Evolutionary conservation across 2,329 filamentous ascomycete genomes (phyloP).

Genomic region (Colletotrichum sublineola): DNA sequence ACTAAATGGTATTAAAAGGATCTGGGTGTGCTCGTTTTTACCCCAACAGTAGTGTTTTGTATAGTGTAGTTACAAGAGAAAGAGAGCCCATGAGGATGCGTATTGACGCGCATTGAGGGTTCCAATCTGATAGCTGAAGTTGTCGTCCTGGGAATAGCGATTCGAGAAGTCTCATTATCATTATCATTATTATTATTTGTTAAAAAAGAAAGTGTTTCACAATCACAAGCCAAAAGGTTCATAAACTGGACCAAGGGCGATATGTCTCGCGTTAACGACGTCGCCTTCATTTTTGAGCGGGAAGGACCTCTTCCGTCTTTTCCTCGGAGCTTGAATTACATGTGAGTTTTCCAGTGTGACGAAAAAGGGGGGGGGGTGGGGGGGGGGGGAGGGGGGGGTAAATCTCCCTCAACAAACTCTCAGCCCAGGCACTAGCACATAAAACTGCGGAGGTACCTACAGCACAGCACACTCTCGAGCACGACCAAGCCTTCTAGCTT

Average conservation of each 20-base stretch:
- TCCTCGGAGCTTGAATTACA: background rate
- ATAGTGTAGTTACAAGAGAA: background rate
- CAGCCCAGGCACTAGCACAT: background rate
- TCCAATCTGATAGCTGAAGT: background rate
- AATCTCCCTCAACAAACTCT: slow-evolving; percentile 26
- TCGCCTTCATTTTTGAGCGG: background rate
- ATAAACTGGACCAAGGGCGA: background rate
- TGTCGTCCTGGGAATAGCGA: background rate
- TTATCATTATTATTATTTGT: too few species aligned
- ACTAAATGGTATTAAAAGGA: slow-evolving; percentile 5
- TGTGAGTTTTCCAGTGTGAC: slow-evolving; percentile 8
- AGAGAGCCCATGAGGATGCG: background rate
- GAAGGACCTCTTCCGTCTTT: background rate
- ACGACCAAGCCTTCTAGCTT: background rate
- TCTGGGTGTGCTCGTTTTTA: background rate
- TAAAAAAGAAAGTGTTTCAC: background rate
- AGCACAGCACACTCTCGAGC: background rate
- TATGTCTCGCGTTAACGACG: slow-evolving; percentile 10
- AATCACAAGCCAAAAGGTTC: slow-evolving; percentile 8
- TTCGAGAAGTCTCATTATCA: background rate
- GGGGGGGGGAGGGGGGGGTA: too few species aligned
- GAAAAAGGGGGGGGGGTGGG: too few species aligned
- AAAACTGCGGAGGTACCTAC: background rate
- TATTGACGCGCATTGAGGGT: background rate
- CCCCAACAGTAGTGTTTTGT: background rate